These are phyloP conservation scores for Drechslera avenae DNA, from an alignment of 2,329 filamentous ascomycete genomes.

Conservation along the genomic window DNA sequence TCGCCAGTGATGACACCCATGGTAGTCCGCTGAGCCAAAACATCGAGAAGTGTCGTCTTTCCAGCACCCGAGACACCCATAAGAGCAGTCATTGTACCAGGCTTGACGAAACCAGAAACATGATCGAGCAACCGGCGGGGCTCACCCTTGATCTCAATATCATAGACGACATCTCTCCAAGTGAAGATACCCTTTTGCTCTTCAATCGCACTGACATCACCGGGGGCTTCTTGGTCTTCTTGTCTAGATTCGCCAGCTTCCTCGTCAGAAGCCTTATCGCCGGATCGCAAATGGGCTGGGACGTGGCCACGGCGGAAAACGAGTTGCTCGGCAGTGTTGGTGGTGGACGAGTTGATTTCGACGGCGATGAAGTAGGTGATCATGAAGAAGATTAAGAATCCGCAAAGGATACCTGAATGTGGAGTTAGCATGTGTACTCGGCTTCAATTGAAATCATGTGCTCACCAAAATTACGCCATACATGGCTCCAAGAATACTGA, in stretches of 20 bases:
- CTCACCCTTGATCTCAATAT: slow-evolving; percentile 50
- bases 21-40: slow-evolving; percentile 42
- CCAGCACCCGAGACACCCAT: slow-evolving; percentile 49
- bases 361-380: slow-evolving; percentile 65
- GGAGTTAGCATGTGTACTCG: background rate
- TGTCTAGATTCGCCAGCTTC: slow-evolving; percentile 39
- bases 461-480: slow-evolving; percentile 62
- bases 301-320: slow-evolving; percentile 62
- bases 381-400: slow-evolving; percentile 68
- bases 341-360: slow-evolving; percentile 68
- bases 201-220: slow-evolving; percentile 47
- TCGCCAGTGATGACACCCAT: slow-evolving; percentile 48
- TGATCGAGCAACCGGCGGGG: slow-evolving; percentile 59
- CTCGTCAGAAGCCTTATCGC: slow-evolving; percentile 42
- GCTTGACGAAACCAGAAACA: slow-evolving; percentile 61
- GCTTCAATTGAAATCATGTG: background rate
- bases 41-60: slow-evolving; percentile 47
- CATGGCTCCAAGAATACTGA: slow-evolving; percentile 49
- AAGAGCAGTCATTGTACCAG: slow-evolving; percentile 54
- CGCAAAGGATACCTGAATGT: slow-evolving; percentile 63
- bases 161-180: slow-evolving; percentile 43
- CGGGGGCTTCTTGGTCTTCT: slow-evolving; percentile 38
- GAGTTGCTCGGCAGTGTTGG: slow-evolving; percentile 70
- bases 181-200: slow-evolving; percentile 52
- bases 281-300: slow-evolving; percentile 47